These are phyloP conservation scores for Malassezia dermatis DNA, from an alignment of 1,284 basidiomycete genomes.

Conservation along the genomic window DNA sequence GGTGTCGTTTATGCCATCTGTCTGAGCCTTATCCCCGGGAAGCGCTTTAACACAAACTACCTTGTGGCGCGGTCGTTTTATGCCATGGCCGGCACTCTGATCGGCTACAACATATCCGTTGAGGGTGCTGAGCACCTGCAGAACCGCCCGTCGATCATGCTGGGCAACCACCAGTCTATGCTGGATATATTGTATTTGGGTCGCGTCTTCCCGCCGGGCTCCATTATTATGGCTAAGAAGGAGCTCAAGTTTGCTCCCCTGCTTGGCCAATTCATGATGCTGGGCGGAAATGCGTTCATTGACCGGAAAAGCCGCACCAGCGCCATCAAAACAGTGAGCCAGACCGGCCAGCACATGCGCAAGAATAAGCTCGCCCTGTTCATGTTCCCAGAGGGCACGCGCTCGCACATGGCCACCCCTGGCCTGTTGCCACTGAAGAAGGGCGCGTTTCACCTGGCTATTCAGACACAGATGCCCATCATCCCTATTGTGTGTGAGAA, in stretches of 20 bases:
- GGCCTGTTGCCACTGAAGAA: constrained; percentile 76
- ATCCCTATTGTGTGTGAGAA: constrained; percentile 88
- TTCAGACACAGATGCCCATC: constrained; percentile 66
- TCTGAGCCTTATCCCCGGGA: constrained; percentile 60
- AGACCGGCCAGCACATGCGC: constrained; percentile 75
- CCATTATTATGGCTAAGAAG: constrained; percentile 87
- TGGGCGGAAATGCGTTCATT: constrained; percentile 87
- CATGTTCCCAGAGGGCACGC: constrained; percentile 49
- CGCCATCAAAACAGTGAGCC: constrained; percentile 66
- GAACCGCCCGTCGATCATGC: constrained; percentile 61
- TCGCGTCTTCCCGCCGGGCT: constrained; percentile 69
- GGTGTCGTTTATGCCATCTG: constrained; percentile 64
- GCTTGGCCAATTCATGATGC: constrained; percentile 77
- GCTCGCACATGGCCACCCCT: constrained; percentile 49
- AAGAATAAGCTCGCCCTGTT: constrained; percentile 56
- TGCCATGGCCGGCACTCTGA: constrained; percentile 56
- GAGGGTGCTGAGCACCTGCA: constrained; percentile 74
- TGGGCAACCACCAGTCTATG: constrained; percentile 73
- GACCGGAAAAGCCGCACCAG: constrained; percentile 68
- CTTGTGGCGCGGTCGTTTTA: constrained; percentile 80
- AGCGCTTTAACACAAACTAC: constrained; percentile 72
- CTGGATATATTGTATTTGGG: constrained; percentile 57
- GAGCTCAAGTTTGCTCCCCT: constrained; percentile 74
- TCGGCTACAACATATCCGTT: constrained; percentile 65
- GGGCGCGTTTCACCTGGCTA: constrained; percentile 90